Conservation (phyloP, 306 rosid genomes). For the Crotalaria pallida region DNA sequence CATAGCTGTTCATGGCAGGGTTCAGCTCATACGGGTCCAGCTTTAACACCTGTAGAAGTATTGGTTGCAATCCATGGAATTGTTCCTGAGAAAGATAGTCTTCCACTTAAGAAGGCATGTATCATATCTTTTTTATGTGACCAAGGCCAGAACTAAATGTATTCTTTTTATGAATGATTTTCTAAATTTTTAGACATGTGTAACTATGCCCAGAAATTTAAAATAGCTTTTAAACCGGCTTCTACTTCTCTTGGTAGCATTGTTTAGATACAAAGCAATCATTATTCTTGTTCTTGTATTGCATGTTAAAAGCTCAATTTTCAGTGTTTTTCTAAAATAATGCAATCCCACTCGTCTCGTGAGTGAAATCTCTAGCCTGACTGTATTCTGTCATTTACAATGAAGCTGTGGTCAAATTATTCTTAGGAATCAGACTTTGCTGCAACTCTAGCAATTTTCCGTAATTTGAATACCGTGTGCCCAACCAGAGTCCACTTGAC, state of each 20-base stretch:
- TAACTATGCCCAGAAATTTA: not conserved
- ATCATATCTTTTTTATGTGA: constrained; percentile 20
- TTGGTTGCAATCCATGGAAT: constrained; percentile 94
- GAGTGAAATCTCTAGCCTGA: not conserved
- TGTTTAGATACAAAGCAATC: not conserved
- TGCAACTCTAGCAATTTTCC: not conserved
- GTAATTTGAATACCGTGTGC: not conserved
- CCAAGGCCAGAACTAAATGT: not conserved
- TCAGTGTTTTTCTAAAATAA: not conserved
- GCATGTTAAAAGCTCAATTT: not conserved
- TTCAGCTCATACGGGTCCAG: constrained; percentile 98
- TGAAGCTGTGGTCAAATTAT: not conserved
- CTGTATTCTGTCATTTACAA: not conserved
- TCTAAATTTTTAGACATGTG: not conserved
- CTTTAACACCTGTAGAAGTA: constrained; percentile 90
- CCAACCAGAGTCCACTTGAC: not conserved
- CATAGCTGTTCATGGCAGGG: constrained; percentile 55
- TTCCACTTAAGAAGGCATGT: constrained; percentile 81
- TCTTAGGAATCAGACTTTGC: not conserved
- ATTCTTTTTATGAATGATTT: not conserved
- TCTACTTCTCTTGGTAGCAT: too few relatives aligned
- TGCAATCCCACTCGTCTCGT: not conserved
- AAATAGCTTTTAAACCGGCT: too few relatives aligned
- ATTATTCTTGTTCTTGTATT: not conserved
- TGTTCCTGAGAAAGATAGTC: constrained; percentile 85